Evolutionary conservation across 208 protist genomes (phyloP).

Genomic region (Angomonas ambiguus): DNA sequence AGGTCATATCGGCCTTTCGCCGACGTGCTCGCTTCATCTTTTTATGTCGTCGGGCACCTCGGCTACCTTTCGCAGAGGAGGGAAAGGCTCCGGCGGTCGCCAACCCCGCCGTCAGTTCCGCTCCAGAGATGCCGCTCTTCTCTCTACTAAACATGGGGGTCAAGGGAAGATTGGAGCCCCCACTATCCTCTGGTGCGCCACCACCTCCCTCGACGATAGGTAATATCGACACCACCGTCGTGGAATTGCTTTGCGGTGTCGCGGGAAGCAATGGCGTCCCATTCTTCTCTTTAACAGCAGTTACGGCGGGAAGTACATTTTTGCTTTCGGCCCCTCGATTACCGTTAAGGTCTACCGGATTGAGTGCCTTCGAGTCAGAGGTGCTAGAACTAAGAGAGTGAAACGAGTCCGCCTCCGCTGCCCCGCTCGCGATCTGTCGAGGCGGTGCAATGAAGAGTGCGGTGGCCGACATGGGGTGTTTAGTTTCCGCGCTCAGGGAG

Average conservation of each 20-base stretch:
- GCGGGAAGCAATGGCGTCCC: constrained; percentile 12
- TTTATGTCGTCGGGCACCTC: neutral
- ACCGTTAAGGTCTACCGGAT: neutral
- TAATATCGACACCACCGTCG: no score
- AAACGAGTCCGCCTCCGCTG: neutral
- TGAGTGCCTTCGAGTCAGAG: neutral
- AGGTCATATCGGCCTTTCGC: constrained; percentile 7
- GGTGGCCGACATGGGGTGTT: constrained; percentile 1
- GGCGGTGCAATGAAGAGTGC: neutral
- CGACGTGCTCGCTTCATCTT: neutral
- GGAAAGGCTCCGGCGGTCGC: neutral
- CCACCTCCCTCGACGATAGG: neutral
- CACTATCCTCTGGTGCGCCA: neutral
- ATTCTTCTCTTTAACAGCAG: constrained; percentile 16
- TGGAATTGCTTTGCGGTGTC: constrained; percentile 4
- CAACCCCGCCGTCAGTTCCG: neutral
- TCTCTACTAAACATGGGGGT: constrained; percentile 2
- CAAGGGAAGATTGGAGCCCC: neutral
- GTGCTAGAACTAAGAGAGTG: neutral
- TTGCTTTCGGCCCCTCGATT: neutral
- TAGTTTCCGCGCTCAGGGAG: neutral
- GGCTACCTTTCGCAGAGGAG: neutral
- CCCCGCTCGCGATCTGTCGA: neutral
- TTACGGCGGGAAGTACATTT: constrained; percentile 13
- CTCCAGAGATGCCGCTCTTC: neutral